Evolutionary conservation across 176 grass and related monocot species (phyloP).

Genomic region (Elymus sibiricus): DNA sequence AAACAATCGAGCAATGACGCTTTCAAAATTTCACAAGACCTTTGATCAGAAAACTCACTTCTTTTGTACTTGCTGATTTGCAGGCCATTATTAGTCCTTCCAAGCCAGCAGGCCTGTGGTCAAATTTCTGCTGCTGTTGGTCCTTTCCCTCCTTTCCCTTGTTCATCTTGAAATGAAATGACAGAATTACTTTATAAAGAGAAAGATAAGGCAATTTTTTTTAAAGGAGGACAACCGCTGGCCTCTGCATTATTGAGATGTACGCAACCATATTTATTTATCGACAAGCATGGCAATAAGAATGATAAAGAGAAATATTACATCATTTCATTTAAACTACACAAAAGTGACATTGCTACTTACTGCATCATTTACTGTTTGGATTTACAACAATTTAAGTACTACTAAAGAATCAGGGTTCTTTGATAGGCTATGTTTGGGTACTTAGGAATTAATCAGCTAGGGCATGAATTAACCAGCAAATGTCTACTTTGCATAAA

Average conservation of each 20-base stretch:
- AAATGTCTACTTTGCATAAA: not conserved
- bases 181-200: not conserved
- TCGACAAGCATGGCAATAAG: not conserved
- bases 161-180: slow-evolving; percentile 4
- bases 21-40: not conserved
- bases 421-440: not conserved
- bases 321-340: not conserved
- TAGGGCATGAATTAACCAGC: not conserved
- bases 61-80: slow-evolving; percentile 46
- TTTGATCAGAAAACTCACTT: slow-evolving; percentile 39
- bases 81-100: slow-evolving; percentile 61
- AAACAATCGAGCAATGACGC: not conserved
- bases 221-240: not conserved
- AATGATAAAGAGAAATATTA: not conserved
- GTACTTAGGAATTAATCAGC: not conserved
- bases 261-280: not conserved
- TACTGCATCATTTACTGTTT: not conserved
- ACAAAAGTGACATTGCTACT: not conserved
- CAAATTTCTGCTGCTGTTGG: slow-evolving; percentile 39
- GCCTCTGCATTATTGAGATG: not conserved
- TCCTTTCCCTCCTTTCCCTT: slow-evolving; percentile 29
- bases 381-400: not conserved
- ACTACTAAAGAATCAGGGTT: not conserved
- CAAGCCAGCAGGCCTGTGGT: slow-evolving; percentile 43
- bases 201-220: not conserved